phyloP scores from a whole-genome alignment of 208 protist genomes.

The Trypanosoma theileri region DNA sequence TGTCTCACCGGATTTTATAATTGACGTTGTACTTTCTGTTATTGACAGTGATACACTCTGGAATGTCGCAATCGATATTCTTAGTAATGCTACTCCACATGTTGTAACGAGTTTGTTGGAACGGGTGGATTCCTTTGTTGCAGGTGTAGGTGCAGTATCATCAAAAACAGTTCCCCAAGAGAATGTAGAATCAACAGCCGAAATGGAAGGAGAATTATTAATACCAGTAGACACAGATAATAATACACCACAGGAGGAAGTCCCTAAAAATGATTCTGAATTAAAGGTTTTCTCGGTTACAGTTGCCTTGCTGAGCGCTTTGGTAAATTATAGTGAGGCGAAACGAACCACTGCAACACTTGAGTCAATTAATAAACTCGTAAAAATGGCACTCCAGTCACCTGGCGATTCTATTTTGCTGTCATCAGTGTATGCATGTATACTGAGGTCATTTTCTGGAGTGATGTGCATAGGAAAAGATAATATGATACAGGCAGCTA shows the following conservation, averaged over 20 bases:
- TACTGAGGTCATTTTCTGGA: neutral
- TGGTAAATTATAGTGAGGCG: neutral
- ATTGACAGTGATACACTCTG: neutral
- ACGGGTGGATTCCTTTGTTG: neutral
- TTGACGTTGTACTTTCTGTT: slow-evolving; percentile 5
- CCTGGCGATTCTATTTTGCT: neutral
- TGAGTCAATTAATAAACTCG: neutral
- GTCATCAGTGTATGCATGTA: slow-evolving; percentile 10
- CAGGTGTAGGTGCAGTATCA: neutral
- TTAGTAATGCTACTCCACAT: neutral
- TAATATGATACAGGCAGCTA: neutral
- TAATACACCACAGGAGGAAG: neutral
- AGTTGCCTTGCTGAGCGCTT: neutral
- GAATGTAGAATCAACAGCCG: neutral
- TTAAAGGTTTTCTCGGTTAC: neutral
- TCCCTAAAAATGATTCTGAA: neutral
- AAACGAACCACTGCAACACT: neutral
- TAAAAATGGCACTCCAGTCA: neutral
- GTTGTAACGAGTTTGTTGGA: slow-evolving; percentile 6
- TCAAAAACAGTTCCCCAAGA: neutral
- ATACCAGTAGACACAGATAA: neutral
- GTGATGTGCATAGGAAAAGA: neutral
- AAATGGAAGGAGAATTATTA: neutral
- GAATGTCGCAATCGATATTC: neutral
- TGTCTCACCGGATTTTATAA: slow-evolving; percentile 10